Evolutionary conservation across 495 filamentous ascomycete species (phyloP).

Genomic region (Talaromyces trachyspermus): DNA sequence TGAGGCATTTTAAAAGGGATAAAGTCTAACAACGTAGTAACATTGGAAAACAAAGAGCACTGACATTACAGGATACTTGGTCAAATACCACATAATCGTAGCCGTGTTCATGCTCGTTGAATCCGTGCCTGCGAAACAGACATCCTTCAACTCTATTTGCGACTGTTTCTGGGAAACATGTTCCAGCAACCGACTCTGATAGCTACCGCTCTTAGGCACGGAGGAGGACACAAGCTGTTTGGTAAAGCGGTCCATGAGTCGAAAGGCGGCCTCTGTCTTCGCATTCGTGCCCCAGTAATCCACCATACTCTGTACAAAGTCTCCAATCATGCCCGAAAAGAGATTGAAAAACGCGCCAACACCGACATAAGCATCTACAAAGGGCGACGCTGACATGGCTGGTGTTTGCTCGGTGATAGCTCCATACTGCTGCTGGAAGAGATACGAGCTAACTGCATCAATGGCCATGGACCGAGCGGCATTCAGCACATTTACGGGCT

Average conservation of each 20-base stretch:
- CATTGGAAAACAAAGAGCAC: conserved; percentile 8
- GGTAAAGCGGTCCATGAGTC: conserved; percentile 31
- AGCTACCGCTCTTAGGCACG: conserved; percentile 25
- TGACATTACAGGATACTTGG: conserved; percentile 34
- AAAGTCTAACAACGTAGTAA: background rate
- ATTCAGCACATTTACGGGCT: conserved; percentile 39
- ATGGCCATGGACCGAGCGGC: conserved; percentile 33
- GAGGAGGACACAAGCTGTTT: conserved; percentile 21
- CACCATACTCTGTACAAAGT: conserved; percentile 23
- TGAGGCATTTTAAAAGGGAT: background rate
- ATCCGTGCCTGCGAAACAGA: conserved; percentile 32
- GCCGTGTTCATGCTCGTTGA: conserved; percentile 41
- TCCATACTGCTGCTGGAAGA: conserved; percentile 39
- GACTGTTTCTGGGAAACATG: conserved; percentile 31
- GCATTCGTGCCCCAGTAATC: conserved; percentile 20
- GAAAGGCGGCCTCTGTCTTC: conserved; percentile 21
- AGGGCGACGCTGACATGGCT: conserved; percentile 27
- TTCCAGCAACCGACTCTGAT: conserved; percentile 39
- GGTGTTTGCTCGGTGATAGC: conserved; percentile 24
- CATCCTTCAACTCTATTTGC: conserved; percentile 36
- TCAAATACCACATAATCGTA: conserved; percentile 33
- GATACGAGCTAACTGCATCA: conserved; percentile 38
- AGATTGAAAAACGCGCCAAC: conserved; percentile 43
- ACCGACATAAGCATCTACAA: conserved; percentile 40
- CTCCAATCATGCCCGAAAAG: conserved; percentile 23